phyloP scores from a whole-genome alignment of 2,329 filamentous ascomycete species.

The Penicillium verrucosum region DNA sequence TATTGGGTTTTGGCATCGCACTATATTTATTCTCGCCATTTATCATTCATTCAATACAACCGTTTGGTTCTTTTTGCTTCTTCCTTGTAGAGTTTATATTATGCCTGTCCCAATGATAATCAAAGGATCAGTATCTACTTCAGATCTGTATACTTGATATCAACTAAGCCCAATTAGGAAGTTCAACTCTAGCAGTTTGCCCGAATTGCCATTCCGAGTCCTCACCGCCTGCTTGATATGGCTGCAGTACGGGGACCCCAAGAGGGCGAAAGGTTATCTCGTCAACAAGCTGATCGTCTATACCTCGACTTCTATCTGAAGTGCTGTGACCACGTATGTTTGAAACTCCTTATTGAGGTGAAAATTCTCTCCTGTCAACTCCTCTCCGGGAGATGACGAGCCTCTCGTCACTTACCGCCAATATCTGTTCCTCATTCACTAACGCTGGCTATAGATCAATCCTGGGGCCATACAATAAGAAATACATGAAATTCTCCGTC shows the following conservation, averaged over 20 bases:
- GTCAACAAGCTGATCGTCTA: not conserved
- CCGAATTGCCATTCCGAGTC: not conserved
- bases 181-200: not conserved
- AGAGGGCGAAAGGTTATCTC: not conserved
- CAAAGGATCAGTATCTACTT: no score
- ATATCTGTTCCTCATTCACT: not conserved
- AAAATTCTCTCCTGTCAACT: not conserved
- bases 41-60: not conserved
- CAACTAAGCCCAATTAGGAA: not conserved
- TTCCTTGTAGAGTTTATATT: not conserved
- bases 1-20: slow-evolving; percentile 12
- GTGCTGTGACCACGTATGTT: not conserved
- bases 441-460: slow-evolving; percentile 2
- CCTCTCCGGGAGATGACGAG: no score
- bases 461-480: not conserved
- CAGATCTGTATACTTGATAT: not conserved
- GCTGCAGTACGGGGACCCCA: not conserved
- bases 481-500: not conserved
- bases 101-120: no score
- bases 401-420: not conserved
- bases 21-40: not conserved
- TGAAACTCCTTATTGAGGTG: not conserved
- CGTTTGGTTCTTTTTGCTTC: not conserved
- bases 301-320: not conserved
- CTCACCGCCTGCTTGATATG: not conserved